A percentile compares a stretch with the other conserved stretches of the same genome.
phyloP scores from a whole-genome alignment of 352 stramenopile species.

The Phytophthora melonis region DNA sequence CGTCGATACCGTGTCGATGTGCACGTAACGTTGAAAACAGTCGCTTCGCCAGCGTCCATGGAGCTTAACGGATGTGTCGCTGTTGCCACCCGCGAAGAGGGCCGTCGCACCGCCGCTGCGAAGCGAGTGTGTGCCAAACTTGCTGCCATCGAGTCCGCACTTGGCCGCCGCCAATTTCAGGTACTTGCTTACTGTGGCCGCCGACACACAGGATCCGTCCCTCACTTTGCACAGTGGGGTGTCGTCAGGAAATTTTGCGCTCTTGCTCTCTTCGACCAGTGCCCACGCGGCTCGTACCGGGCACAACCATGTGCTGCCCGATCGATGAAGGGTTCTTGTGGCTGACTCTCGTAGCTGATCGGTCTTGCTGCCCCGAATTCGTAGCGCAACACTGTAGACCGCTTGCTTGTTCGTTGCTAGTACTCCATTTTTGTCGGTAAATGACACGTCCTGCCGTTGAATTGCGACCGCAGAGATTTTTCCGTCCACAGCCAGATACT shows the following conservation, averaged over 20 bases:
- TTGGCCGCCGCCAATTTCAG: not conserved
- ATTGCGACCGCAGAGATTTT: slow-evolving; percentile 5
- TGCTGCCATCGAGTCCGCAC: not conserved
- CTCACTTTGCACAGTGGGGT: too few relatives aligned
- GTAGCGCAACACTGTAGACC: not conserved
- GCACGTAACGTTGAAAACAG: not conserved
- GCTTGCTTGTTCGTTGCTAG: not conserved
- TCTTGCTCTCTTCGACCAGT: not conserved
- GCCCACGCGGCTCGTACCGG: slow-evolving; percentile 11
- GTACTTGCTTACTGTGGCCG: not conserved
- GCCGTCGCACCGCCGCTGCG: too few relatives aligned
- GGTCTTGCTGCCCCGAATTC: slow-evolving; percentile 10
- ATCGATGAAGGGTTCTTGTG: slow-evolving; percentile 7
- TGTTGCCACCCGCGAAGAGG: not conserved
- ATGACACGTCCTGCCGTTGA: not conserved
- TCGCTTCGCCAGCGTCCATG: not conserved
- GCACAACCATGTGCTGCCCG: slow-evolving; percentile 8
- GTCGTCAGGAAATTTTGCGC: not conserved
- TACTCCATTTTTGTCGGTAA: not conserved
- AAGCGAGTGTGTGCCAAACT: too few relatives aligned
- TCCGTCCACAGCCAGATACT: slow-evolving; percentile 13
- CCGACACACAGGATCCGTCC: not conserved
- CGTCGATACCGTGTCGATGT: not conserved
- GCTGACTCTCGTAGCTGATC: slow-evolving; percentile 2
- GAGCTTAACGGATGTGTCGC: not conserved